These are phyloP conservation scores for Bremia lactucae DNA, from an alignment of 352 stramenopile species.

Conservation along the genomic window DNA sequence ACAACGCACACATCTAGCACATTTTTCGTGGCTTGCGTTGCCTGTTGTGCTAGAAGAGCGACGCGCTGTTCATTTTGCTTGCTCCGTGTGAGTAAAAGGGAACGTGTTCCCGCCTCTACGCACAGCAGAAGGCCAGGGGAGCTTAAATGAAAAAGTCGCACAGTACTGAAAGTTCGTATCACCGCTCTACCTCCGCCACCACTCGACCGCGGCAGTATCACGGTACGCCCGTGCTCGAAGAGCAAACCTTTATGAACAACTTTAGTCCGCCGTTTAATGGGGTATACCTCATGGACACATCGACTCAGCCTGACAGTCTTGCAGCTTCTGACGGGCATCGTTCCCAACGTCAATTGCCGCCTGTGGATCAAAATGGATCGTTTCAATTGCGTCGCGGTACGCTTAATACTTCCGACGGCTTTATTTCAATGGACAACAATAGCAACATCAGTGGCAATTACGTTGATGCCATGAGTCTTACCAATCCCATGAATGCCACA, in stretches of 20 bases:
- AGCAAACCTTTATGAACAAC: constrained; percentile 48
- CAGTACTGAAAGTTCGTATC: constrained; percentile 19
- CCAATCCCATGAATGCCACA: constrained; percentile 32
- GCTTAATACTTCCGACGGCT: constrained; percentile 19
- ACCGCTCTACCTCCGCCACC: constrained; percentile 23
- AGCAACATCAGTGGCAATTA: constrained; percentile 33
- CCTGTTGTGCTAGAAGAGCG: too few species aligned
- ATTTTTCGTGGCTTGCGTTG: too few species aligned
- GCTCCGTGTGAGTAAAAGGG: neutral
- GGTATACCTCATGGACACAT: constrained; percentile 69
- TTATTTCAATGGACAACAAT: constrained; percentile 35
- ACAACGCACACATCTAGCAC: too few species aligned
- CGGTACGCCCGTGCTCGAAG: constrained; percentile 63
- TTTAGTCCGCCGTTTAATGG: constrained; percentile 39
- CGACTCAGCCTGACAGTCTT: constrained; percentile 21
- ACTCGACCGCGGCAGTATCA: constrained; percentile 34
- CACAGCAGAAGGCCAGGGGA: neutral
- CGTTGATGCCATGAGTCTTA: constrained; percentile 23
- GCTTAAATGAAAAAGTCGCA: constrained; percentile 23
- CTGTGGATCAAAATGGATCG: constrained; percentile 25
- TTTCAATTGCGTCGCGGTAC: constrained; percentile 19
- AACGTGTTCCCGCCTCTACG: neutral
- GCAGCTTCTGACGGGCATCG: constrained; percentile 21
- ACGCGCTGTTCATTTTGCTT: too few species aligned
- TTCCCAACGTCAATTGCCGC: constrained; percentile 23